Base-by-base conservation (phyloP, 164 flowering plant genomes). In the Liquidambar formosana region DNA sequence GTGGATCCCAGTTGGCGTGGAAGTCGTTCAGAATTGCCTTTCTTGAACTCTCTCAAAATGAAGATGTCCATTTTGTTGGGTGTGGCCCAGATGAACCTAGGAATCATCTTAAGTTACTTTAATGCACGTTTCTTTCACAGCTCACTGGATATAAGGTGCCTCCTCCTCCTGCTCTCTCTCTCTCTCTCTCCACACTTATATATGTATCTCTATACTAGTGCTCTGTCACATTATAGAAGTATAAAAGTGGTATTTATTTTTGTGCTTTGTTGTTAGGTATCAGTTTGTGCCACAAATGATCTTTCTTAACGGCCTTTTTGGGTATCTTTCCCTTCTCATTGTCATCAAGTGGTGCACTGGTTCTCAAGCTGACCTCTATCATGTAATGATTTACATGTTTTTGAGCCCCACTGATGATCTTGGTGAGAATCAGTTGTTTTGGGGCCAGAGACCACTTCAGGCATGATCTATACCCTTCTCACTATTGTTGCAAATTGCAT, bases 1-100 rank as follows among this genome's bases (percentile, higher is more conserved):
- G 91, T 93, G 44, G 98, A 93, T 77, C 98, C 98, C 71, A 88
- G 91, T 73, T 93, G 98, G 98, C 91, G 94, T 74, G 98, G 98
- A 72, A 93, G 98, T 79, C 95, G 98, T 71, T 73, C 97, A 47
- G 98, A 93, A 73, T 79, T 93, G 66, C 98, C 98, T 63, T 93
- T 91, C 71, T 69, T 93, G 73, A 93, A 93, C 71, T 93, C 98
- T 44, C 89, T 93, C 57, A 93, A 93, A 77, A 93, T 93, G 98
- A 93, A 93, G 85, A 91, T 93, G 98, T 93, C 98, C 25, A 91
- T 93, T 70, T 77, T 93, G 78, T 71, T 91, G 67, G 97, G 97
- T 67, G 79, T 93, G 46, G 73, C 82, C 58, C 98, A 93, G 71
- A 93, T 93, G 97, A 91, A 93, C 69, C 66, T 89, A 25, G 97